These are phyloP conservation scores for Stylosanthes scabra DNA, from an alignment of 331 rosid species.

Conservation along the genomic window DNA sequence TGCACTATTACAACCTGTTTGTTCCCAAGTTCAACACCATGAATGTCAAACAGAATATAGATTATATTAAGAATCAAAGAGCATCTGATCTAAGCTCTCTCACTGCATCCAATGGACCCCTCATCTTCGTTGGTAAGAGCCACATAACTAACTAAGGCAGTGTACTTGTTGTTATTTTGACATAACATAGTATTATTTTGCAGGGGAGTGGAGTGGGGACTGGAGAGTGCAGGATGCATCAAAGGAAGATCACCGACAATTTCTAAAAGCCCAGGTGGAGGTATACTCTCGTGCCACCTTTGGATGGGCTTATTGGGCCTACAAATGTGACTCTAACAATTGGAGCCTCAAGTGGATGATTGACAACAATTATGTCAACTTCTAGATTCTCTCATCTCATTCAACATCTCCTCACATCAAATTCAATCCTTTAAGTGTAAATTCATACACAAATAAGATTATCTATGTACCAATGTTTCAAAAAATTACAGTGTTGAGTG, in stretches of 20 bases:
- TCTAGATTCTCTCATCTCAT: neutral
- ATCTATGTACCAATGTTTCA: neutral
- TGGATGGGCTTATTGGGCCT: constrained; percentile 80
- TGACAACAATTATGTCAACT: constrained; percentile 46
- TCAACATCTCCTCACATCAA: too few species aligned
- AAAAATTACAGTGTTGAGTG: too few species aligned
- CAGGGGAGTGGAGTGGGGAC: constrained; percentile 80
- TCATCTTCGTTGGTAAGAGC: constrained; percentile 56
- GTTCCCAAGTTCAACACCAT: constrained; percentile 36
- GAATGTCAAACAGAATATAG: constrained; percentile 59
- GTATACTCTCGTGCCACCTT: constrained; percentile 64
- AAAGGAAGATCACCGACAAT: constrained; percentile 48
- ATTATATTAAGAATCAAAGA: constrained; percentile 51
- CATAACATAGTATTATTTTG: neutral
- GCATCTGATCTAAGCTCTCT: constrained; percentile 52
- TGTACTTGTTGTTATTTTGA: neutral
- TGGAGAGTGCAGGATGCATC: constrained; percentile 47
- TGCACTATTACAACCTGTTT: constrained; percentile 64
- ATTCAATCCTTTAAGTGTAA: constrained; percentile 16
- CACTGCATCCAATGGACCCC: constrained; percentile 54
- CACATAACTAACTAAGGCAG: too few species aligned
- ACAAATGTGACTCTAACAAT: constrained; percentile 38
- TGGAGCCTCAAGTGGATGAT: constrained; percentile 79
- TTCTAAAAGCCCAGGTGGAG: constrained; percentile 45
- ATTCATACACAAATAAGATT: constrained; percentile 31